These are phyloP conservation scores for Tubosaeta sp. DNA, from an alignment of 768 basidiomycete species.

Conservation along the genomic window DNA sequence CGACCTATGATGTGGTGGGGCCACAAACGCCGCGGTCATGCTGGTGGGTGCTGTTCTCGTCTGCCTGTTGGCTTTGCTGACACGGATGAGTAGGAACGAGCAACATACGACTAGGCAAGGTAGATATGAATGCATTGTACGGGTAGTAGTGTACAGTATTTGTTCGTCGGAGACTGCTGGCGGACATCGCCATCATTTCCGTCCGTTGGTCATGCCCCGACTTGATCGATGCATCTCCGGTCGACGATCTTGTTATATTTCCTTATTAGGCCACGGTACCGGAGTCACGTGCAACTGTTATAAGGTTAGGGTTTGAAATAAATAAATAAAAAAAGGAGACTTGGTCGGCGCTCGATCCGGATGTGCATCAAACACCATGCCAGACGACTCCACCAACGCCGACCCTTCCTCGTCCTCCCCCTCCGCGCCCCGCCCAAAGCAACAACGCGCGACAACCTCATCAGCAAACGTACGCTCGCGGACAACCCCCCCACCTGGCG, in stretches of 20 bases:
- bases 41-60: conserved; percentile 16
- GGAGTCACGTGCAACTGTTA: conserved; percentile 15
- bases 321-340: conserved; percentile 12
- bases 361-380: conserved; percentile 25
- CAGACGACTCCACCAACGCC: conserved; percentile 26
- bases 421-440: conserved; percentile 16
- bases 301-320: conserved; percentile 26
- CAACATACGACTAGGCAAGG: conserved; percentile 15
- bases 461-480: conserved; percentile 44
- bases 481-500: conserved; percentile 44
- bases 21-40: conserved; percentile 18
- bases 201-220: conserved; percentile 9
- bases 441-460: conserved; percentile 17
- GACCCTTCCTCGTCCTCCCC: conserved; percentile 14
- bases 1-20: conserved; percentile 32
- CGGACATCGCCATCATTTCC: conserved; percentile 14
- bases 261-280: conserved; percentile 1
- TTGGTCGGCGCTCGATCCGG: conserved; percentile 25
- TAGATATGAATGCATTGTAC: conserved; percentile 21
- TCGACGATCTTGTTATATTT: not conserved
- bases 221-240: conserved; percentile 1
- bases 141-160: not conserved
- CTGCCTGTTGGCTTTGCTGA: not conserved
- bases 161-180: conserved; percentile 14
- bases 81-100: conserved; percentile 18